Evolutionary conservation across 441 rosid genomes (phyloP).

Genomic region (Raphanus hybrid): DNA sequence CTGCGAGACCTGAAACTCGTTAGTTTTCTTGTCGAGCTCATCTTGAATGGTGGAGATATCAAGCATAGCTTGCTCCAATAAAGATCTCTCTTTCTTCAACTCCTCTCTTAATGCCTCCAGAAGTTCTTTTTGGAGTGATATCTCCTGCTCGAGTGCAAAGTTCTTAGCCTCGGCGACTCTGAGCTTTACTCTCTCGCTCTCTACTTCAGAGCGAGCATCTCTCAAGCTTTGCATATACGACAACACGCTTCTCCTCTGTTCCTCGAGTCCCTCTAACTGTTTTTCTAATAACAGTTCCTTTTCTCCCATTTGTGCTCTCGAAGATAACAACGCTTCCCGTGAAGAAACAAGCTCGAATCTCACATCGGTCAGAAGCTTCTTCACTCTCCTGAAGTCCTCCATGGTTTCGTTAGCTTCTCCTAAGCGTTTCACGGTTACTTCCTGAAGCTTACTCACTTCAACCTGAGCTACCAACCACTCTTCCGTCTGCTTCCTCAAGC

Average conservation of each 20-base stretch:
- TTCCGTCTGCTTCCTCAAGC: constrained; percentile 67
- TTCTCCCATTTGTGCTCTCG: constrained; percentile 66
- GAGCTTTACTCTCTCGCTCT: constrained; percentile 71
- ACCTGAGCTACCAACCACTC: constrained; percentile 75
- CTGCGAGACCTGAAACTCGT: constrained; percentile 58
- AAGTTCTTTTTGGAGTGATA: constrained; percentile 56
- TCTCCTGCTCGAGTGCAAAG: constrained; percentile 63
- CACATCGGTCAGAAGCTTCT: constrained; percentile 70
- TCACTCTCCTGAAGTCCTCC: constrained; percentile 73
- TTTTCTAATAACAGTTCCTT: constrained; percentile 57
- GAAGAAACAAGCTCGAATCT: constrained; percentile 76
- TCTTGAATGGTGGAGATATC: constrained; percentile 53
- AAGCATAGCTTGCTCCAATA: constrained; percentile 58
- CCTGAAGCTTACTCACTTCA: constrained; percentile 60
- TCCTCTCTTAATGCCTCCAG: constrained; percentile 56
- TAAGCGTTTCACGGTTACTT: constrained; percentile 47
- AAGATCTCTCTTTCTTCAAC: constrained; percentile 58
- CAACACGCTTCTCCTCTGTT: constrained; percentile 60
- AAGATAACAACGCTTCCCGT: constrained; percentile 67
- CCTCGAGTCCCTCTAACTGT: constrained; percentile 67
- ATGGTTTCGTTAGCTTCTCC: constrained; percentile 60
- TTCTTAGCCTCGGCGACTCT: constrained; percentile 72
- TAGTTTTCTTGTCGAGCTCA: constrained; percentile 56
- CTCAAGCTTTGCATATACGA: constrained; percentile 71
- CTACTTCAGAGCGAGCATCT: constrained; percentile 75